Base-by-base conservation (phyloP, 2,329 filamentous ascomycete genomes). In the Plectosphaerella plurivora region DNA sequence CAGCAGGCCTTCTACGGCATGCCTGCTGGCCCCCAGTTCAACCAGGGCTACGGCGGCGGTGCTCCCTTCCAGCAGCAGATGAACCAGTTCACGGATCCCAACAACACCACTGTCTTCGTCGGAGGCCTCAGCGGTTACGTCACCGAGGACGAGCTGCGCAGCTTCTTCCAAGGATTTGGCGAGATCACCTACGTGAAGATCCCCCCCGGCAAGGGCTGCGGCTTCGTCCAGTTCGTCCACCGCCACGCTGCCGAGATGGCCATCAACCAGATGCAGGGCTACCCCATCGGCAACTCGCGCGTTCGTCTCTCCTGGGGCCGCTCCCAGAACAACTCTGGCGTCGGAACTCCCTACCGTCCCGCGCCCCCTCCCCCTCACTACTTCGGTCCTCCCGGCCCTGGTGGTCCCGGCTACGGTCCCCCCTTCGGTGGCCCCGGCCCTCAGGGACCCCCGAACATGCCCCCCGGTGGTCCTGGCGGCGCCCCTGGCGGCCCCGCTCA, bases 131-230 rank as follows among this genome's bases (percentile, higher is more conserved):
- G 92, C 37, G 94, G 94, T 60, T 99, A 99, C 65, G 94, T 99
- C 57, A 99, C 94, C 47, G 94, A 99, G 77, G 94, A 99, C 65
- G 94, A 99, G 79, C 87, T 99, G n/a, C 91, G 94, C 58, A 97
- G 92, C 1, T 99, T 99, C 83, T 99, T 99, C 87, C 94, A 99
- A 73, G 94, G 94, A 63, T 99, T 99, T 59, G 94, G 94, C 55
- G 94, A 99, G 71, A 99, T 99, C 68, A 99, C 94, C 64, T 99
- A 99, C 71, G 94, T 99, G 77, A 99, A 99, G 86, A 99, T 99
- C 54, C 94, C 94, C 51, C 93, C 94, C 59, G 94, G 94, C 76
- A 99, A 99, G 83, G 94, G 94, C 62, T 99, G 94, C 67, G 94
- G 94, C 53, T 99, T 99, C 68, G 94, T 99, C 54, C 94, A 99